Evolutionary conservation across 148 eudicot species (phyloP).

Genomic region (Chenopodium quinoa): DNA sequence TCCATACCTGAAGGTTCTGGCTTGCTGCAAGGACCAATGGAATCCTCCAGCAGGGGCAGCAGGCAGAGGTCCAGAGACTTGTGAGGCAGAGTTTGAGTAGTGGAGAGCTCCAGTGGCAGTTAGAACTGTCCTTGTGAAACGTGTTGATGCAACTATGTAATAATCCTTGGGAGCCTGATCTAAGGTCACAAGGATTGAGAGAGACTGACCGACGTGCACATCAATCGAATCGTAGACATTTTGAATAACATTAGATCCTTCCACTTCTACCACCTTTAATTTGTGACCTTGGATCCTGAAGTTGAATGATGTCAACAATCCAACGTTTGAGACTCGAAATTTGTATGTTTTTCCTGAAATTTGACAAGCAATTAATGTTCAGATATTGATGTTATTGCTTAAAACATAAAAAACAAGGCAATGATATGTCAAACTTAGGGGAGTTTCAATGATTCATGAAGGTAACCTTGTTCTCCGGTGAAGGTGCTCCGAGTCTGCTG

Average conservation of each 20-base stretch:
- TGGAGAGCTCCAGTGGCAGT: constrained; percentile 59
- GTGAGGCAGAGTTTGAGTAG: constrained; percentile 57
- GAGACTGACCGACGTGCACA: constrained; percentile 87
- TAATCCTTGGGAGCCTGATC: constrained; percentile 85
- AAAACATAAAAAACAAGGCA: neutral
- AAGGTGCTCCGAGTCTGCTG: constrained; percentile 44
- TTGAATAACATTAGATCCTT: constrained; percentile 79
- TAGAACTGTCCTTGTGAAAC: constrained; percentile 54
- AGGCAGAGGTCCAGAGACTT: constrained; percentile 79
- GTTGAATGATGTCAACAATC: constrained; percentile 69
- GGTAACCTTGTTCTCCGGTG: constrained; percentile 73
- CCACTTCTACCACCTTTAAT: constrained; percentile 91
- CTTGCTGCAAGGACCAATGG: constrained; percentile 85
- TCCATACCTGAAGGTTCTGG: constrained; percentile 76
- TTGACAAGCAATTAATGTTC: neutral
- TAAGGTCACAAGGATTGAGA: constrained; percentile 75
- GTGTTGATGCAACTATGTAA: constrained; percentile 76
- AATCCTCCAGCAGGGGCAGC: constrained; percentile 48
- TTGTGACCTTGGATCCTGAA: constrained; percentile 85
- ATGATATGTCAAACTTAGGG: neutral
- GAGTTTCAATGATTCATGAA: neutral
- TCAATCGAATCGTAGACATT: constrained; percentile 72
- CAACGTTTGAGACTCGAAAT: constrained; percentile 86
- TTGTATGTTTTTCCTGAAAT: constrained; percentile 86
- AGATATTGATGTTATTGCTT: neutral